Evolutionary conservation across 2,329 filamentous ascomycete genomes (phyloP), one percentile per base, ranked within the genome.

Genomic region (Talaromyces verruculosus): DNA sequence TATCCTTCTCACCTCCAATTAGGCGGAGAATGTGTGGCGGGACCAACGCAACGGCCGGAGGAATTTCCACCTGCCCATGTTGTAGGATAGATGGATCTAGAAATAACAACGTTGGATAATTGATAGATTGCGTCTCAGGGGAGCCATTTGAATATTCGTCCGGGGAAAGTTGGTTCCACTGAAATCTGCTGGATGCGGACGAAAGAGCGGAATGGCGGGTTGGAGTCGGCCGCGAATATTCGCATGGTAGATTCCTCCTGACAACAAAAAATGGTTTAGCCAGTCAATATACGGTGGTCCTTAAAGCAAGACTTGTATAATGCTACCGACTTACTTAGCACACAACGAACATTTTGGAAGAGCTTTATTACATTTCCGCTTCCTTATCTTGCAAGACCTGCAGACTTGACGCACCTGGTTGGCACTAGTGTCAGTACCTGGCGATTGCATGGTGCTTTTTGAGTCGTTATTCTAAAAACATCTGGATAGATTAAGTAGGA

Each of bases 341-440:
- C 67, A 67, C 35, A 17, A 35, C 0, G 49, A 49, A 47, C 64
- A 68, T 64, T 49, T 58, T 59, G 68, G 69, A 17, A 68, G 53
- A 7, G 55, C 51, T 25, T 70, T 70, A 49, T 69, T 62, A 47
- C 69, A 70, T 65, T 66, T 67, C 33, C 68, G 66, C 59, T 70
- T 65, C 22, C 45, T 22, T 13, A n/a, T 33, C 25, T 53, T 65
- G 63, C 63, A 61, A 6, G 57, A 65, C 19, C 33, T 61, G 45
- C 63, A 65, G 19, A 53, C 63, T 25, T 43, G n/a, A 15, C n/a
- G 45, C 15, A 45, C 63, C 6, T 30, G 33, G 3, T 11, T 33
- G 4, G 7, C 22, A 37, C 57, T 35, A n/a, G 30, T 1, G 4
- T 49, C 55, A 13, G 28, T 53, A 17, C n/a, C 49, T 10, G 49